These are phyloP conservation scores for Salmacisia buchloeana DNA, from an alignment of 1,284 basidiomycete species.

Conservation along the genomic window DNA sequence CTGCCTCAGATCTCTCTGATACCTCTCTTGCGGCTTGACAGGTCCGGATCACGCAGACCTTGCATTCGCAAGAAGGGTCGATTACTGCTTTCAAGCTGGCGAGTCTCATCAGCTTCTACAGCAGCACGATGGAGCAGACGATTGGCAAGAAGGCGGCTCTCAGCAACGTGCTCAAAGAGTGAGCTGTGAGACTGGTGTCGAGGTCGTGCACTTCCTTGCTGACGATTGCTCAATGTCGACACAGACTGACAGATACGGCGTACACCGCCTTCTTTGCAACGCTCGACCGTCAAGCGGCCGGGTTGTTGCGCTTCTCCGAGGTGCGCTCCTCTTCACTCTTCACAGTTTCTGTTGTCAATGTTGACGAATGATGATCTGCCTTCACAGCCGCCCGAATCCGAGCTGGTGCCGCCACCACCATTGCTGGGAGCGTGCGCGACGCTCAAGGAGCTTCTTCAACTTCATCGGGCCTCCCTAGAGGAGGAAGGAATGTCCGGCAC, in stretches of 20 bases:
- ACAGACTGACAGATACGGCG: background rate
- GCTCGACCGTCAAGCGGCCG: constrained; percentile 29
- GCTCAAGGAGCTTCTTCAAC: constrained; percentile 34
- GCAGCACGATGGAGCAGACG: constrained; percentile 82
- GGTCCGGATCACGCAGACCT: constrained; percentile 83
- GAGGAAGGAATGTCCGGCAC: constrained; percentile 10
- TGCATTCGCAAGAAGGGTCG: constrained; percentile 83
- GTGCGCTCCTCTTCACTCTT: background rate
- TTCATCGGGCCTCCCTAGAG: constrained; percentile 24
- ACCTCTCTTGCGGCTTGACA: no score
- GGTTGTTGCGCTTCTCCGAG: constrained; percentile 26
- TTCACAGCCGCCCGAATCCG: constrained; percentile 14
- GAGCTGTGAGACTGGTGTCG: constrained; percentile 9
- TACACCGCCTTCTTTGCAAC: constrained; percentile 32
- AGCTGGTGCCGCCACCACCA: constrained; percentile 25
- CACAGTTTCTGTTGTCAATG: background rate
- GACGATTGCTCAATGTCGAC: background rate
- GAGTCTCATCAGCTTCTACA: constrained; percentile 89
- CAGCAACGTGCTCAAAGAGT: constrained; percentile 71
- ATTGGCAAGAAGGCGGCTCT: constrained; percentile 75
- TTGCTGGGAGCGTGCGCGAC: constrained; percentile 22
- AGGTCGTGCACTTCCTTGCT: background rate
- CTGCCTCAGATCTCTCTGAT: background rate
- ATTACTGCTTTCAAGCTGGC: constrained; percentile 86
- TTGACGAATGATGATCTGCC: background rate